Evolutionary conservation across 257 asterid species (phyloP).

Genomic region (Gardenia jasminoides): DNA sequence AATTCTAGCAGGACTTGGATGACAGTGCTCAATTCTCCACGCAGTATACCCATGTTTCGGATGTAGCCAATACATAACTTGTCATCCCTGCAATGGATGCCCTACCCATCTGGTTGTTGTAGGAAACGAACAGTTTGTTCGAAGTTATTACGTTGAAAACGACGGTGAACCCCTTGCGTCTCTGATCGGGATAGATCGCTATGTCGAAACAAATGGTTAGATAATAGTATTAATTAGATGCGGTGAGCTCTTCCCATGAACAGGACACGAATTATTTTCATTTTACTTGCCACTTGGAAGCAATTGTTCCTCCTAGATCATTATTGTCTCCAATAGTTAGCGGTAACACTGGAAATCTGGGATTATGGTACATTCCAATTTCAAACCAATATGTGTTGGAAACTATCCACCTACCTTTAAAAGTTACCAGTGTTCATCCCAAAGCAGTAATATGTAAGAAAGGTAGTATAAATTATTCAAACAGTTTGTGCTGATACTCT

Average conservation of each 20-base stretch:
- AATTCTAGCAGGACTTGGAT: conserved; percentile 6
- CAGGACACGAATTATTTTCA: not conserved
- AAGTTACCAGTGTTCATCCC: not conserved
- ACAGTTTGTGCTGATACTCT: not conserved
- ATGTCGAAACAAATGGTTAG: too few species aligned
- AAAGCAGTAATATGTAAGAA: not conserved
- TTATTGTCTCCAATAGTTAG: not conserved
- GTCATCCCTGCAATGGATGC: conserved; percentile 1
- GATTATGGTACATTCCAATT: not conserved
- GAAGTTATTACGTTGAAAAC: conserved; percentile 4
- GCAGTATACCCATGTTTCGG: conserved; percentile 14
- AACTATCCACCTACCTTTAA: not conserved
- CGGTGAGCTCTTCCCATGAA: not conserved
- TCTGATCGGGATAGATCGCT: not conserved
- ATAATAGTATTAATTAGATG: too few species aligned
- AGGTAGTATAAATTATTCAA: too few species aligned
- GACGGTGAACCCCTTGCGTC: not conserved
- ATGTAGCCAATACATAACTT: conserved; percentile 21
- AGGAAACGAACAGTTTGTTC: not conserved
- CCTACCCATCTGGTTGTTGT: not conserved
- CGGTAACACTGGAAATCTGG: not conserved
- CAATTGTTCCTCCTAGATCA: not conserved
- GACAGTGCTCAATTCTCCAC: not conserved
- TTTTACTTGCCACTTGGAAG: not conserved
- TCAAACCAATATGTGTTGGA: not conserved